Base-by-base conservation (phyloP, 2,329 filamentous ascomycete species). In the Cordyceps cateniannulata region DNA sequence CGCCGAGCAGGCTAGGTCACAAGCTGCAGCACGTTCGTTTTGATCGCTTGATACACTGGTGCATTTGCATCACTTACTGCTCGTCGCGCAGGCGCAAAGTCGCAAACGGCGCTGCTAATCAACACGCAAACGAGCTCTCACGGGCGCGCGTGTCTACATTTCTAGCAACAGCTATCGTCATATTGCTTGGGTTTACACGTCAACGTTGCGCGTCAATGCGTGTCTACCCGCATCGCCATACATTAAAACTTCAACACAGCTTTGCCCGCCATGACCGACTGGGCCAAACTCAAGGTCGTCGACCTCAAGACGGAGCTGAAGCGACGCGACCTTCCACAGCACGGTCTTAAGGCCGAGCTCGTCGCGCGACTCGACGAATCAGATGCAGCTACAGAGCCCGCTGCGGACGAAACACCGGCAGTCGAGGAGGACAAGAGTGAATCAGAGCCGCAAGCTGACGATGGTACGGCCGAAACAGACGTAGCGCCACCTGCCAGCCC, bases 261-360 rank as follows among this genome's bases (percentile, higher is more conserved):
- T 14, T 7, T 58, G 40, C 49, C 60, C 66, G 74, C 62, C 64
- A 82, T 81, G 79, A 73, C 75, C 56, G 81, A 83, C 66, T 85
- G 80, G 77, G 75, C 72, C 63, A 81, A 77, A 73, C 81, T 87
- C 69, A 93, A 90, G 75, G 90, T 93, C 64, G 79, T 86, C 38
- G 88, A 92, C 68, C 81, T 93, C 62, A 89, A 87, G 73, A 84
- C 84, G 24, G 88, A 92, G 77, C 80, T 93, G 47, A 91, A 90
- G 74, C 80, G 79, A 62, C 84, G 89, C 64, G 85, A 86, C n/a
- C 81, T 93, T 44, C 77, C 85, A 6, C 82, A 85, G 63, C 83
- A 83, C 25, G 90, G 90, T 9, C 79, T 91, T 57, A 90, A 92
- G 71, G 81, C 85, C 25, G 89, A 88, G 62, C 82, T 92, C 51